These are phyloP conservation scores for Populus hybrid DNA, from an alignment of 441 rosid genomes.

Conservation along the genomic window DNA sequence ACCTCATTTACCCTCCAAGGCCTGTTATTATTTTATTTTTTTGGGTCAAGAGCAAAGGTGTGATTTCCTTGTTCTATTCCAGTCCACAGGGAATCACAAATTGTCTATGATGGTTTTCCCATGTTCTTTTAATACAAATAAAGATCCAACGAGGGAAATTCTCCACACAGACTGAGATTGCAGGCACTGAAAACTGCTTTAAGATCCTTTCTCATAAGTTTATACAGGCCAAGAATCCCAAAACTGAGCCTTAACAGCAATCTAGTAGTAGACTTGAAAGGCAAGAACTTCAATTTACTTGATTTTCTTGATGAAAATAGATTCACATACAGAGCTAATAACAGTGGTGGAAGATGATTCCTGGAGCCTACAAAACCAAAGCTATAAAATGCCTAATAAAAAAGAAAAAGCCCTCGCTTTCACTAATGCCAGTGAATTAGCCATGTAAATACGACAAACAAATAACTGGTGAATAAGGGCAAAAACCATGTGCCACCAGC, in stretches of 20 bases:
- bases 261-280: neutral
- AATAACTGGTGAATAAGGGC: slow-evolving; percentile 24
- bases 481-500: slow-evolving; percentile 29
- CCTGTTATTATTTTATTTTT: too few species aligned
- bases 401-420: slow-evolving; percentile 6
- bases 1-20: too few species aligned
- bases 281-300: neutral
- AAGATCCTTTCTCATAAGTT: neutral
- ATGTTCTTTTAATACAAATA: too few species aligned
- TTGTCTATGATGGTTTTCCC: too few species aligned
- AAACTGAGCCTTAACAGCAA: neutral
- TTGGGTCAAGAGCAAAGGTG: too few species aligned
- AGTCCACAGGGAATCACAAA: too few species aligned
- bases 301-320: neutral
- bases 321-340: neutral
- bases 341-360: slow-evolving; percentile 6
- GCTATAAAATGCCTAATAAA: neutral
- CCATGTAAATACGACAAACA: slow-evolving; percentile 20
- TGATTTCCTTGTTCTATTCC: too few species aligned
- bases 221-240: neutral
- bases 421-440: neutral
- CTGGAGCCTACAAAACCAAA: neutral
- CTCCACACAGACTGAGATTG: too few species aligned
- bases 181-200: neutral
- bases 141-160: too few species aligned